Base-by-base conservation (phyloP, 2,329 filamentous ascomycete genomes). In the Microsporum ferrugineum region DNA sequence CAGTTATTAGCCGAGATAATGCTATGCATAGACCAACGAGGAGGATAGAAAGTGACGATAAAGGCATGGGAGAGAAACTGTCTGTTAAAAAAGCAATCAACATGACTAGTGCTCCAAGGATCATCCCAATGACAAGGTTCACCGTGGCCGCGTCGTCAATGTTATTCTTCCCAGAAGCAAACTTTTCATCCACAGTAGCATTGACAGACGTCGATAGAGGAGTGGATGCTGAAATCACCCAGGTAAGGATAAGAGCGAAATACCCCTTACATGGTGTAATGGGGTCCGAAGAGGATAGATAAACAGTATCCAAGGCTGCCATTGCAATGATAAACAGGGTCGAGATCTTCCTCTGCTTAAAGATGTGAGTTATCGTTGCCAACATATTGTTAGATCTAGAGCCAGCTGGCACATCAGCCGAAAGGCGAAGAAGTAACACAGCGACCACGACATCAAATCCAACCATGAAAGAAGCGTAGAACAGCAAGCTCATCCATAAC, bases 391-490 rank as follows among this genome's bases (percentile, higher is more conserved):
- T 23, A 17, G 47, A 29, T 39, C n/a, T 57, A 23, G 55, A 33
- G 33, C 33, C 34, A 23, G 33, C 17, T 31, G 17, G n/a, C 23
- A 41, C 10, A 29, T 27, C 49, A 5, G 29, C 27, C 31, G 41
- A 59, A 2, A 29, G 14, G 34, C 47, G 14, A 38, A 78, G 69
- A 49, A 84, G 70, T 33, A 84, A 64, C 1, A 78, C 64, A n/a
- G 83, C 70, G 8, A 79, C 79, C n/a, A 79, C 78, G 59, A 79
- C 73, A 61, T 79, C 75, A 10, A 79, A 81, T 6, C 82, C 82
- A 10, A 84, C 69, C 61, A 82, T 78, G 64, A 82, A 73, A 0
- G 79, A 70, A 6, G 82, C 80, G 67, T 82, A 84, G 66, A 83
- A 80, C 0, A 83, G 83, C 34, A 85, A 66, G 2, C 75, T 70